Conservation (phyloP, 495 filamentous ascomycete genomes). For the Hypoxylon intermedium region DNA sequence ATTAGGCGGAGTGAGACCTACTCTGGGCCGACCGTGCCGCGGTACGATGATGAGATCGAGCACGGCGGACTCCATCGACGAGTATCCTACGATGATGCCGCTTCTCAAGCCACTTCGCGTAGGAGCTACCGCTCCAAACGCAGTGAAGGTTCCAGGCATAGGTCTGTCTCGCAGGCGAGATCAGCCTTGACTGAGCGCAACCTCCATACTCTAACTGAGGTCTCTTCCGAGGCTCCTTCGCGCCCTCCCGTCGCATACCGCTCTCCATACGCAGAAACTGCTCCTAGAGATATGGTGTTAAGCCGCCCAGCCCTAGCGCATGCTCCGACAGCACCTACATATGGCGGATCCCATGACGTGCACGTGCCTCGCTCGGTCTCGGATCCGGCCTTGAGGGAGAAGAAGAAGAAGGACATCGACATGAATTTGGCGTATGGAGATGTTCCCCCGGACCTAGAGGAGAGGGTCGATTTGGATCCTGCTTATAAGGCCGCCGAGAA, state of each 20-base stretch:
- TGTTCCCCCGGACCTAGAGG: slow-evolving; percentile 61
- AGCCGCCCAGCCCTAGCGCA: slow-evolving; percentile 47
- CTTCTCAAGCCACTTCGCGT: slow-evolving; percentile 48
- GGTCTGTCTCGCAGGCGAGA: slow-evolving; percentile 37
- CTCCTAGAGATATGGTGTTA: slow-evolving; percentile 48
- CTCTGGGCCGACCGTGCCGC: slow-evolving; percentile 41
- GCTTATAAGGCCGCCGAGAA: slow-evolving; percentile 38
- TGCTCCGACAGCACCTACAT: slow-evolving; percentile 39
- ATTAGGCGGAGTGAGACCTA: slow-evolving; percentile 54
- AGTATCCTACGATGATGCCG: slow-evolving; percentile 46
- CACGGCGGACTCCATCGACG: slow-evolving; percentile 34
- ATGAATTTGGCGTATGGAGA: slow-evolving; percentile 89
- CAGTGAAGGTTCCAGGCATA: slow-evolving; percentile 25
- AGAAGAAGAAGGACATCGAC: slow-evolving; percentile 71
- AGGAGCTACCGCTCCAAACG: slow-evolving; percentile 45
- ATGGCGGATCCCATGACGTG: slow-evolving; percentile 27
- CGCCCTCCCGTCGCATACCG: slow-evolving; percentile 48
- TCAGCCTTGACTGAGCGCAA: slow-evolving; percentile 51
- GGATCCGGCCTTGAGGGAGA: slow-evolving; percentile 47
- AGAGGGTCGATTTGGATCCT: slow-evolving; percentile 52
- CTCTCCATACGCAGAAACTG: slow-evolving; percentile 52
- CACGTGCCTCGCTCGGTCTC: slow-evolving; percentile 50
- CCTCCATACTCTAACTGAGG: slow-evolving; percentile 53
- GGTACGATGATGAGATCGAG: slow-evolving; percentile 36
- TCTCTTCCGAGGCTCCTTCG: slow-evolving; percentile 52